These are phyloP conservation scores for Senna siamea DNA, from an alignment of 306 rosid species.

Conservation along the genomic window DNA sequence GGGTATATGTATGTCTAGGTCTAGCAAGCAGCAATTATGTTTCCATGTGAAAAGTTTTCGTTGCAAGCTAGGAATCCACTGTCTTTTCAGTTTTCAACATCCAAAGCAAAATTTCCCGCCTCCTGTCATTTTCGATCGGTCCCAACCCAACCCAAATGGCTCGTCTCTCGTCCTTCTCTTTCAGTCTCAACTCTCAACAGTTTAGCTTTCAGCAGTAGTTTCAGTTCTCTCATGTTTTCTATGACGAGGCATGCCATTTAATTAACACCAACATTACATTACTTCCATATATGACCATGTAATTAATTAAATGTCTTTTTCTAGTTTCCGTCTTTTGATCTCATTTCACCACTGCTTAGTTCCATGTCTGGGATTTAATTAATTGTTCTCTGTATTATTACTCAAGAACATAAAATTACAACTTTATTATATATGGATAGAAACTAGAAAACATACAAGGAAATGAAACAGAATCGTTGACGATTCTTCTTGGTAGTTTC, in stretches of 20 bases:
- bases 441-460: not conserved
- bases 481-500: slow-evolving; percentile 37
- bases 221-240: not conserved
- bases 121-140: not conserved
- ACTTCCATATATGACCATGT: no score
- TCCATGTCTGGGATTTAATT: not conserved
- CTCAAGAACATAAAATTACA: slow-evolving; percentile 24
- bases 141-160: not conserved
- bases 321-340: no score
- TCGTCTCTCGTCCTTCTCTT: not conserved
- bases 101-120: slow-evolving; percentile 42
- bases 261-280: not conserved
- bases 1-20: not conserved
- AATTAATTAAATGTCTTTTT: not conserved
- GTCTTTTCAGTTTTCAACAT: not conserved
- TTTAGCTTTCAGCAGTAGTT: no score
- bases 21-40: not conserved
- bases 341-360: not conserved
- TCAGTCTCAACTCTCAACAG: no score
- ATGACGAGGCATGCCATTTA: not conserved
- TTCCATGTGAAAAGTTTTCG: slow-evolving; percentile 21
- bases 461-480: slow-evolving; percentile 37
- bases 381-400: not conserved
- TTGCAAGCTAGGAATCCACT: not conserved
- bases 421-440: slow-evolving; percentile 36